phyloP scores from a whole-genome alignment of 1,139 yeast genomes.

The Yamadazyma dendronema region DNA sequence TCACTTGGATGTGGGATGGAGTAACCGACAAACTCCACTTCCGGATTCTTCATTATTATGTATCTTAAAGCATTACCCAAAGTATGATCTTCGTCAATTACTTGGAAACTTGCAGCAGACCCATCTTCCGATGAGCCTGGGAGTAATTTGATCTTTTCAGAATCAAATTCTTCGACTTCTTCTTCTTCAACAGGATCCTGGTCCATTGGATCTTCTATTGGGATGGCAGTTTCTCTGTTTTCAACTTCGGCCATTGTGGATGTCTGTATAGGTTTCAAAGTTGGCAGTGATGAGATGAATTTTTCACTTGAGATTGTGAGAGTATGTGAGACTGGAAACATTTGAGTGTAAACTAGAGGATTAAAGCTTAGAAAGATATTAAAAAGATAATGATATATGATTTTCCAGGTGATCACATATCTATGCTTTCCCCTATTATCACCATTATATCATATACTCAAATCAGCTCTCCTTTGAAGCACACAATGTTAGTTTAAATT shows the following conservation, averaged over 20 bases:
- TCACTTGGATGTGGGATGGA: constrained; percentile 99
- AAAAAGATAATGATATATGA: no score
- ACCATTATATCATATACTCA: no score
- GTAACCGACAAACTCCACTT: constrained; percentile 96
- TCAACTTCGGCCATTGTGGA: constrained; percentile 23
- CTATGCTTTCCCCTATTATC: no score
- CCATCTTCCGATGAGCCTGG: constrained; percentile 97
- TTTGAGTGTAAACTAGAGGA: no score
- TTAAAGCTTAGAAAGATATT: no score
- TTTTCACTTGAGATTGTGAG: background rate
- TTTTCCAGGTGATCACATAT: no score
- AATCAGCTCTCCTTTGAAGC: no score
- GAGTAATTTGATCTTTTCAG: constrained; percentile 55
- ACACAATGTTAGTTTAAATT: no score
- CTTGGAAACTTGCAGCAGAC: constrained; percentile 91
- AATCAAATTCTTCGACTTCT: constrained; percentile 43
- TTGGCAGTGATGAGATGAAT: background rate
- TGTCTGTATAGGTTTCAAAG: background rate
- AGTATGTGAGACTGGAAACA: background rate
- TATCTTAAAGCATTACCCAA: constrained; percentile 91
- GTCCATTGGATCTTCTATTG: constrained; percentile 7
- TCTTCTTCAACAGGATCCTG: background rate
- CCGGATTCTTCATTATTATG: constrained; percentile 95
- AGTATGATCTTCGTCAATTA: constrained; percentile 91
- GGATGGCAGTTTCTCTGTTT: constrained; percentile 9